Conservation (phyloP, 495 filamentous ascomycete species). For the Parmelia sp. region DNA sequence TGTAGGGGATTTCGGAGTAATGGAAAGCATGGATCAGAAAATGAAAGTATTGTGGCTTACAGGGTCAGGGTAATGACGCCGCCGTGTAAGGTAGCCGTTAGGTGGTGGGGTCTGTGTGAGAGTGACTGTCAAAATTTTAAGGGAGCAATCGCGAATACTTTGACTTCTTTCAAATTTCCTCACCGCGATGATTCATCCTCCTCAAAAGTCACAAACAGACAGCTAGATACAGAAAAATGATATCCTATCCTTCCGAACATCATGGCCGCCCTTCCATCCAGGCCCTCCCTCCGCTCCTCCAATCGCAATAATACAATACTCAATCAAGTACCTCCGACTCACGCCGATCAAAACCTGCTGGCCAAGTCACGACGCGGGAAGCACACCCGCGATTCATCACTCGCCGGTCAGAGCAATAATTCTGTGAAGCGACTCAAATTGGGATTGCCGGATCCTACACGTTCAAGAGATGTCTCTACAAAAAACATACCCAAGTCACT, state of each 20-base stretch:
- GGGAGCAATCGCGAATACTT: constrained; percentile 18
- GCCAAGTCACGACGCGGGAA: constrained; percentile 20
- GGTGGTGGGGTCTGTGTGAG: background rate
- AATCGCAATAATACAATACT: constrained; percentile 19
- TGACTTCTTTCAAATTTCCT: constrained; percentile 7
- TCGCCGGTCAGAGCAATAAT: constrained; percentile 11
- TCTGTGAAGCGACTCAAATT: constrained; percentile 23
- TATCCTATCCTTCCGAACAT: constrained; percentile 12
- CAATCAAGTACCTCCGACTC: constrained; percentile 25
- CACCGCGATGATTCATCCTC: constrained; percentile 12
- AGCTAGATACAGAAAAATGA: constrained; percentile 20
- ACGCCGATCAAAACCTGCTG: constrained; percentile 21
- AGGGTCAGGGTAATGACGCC: constrained; percentile 6
- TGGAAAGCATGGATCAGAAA: background rate
- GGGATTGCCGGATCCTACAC: constrained; percentile 5
- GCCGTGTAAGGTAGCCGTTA: too few species aligned
- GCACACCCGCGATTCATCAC: constrained; percentile 20
- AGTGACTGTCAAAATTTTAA: constrained; percentile 2
- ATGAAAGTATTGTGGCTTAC: too few species aligned
- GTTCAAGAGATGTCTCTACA: constrained; percentile 3
- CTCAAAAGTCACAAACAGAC: constrained; percentile 4
- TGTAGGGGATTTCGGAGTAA: background rate
- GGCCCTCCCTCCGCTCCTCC: constrained; percentile 27
- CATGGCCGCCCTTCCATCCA: constrained; percentile 27
- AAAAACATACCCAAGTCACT: constrained; percentile 8